Evolutionary conservation across 1,284 basidiomycete species (phyloP).

Genomic region (Heliocybe sulcata): DNA sequence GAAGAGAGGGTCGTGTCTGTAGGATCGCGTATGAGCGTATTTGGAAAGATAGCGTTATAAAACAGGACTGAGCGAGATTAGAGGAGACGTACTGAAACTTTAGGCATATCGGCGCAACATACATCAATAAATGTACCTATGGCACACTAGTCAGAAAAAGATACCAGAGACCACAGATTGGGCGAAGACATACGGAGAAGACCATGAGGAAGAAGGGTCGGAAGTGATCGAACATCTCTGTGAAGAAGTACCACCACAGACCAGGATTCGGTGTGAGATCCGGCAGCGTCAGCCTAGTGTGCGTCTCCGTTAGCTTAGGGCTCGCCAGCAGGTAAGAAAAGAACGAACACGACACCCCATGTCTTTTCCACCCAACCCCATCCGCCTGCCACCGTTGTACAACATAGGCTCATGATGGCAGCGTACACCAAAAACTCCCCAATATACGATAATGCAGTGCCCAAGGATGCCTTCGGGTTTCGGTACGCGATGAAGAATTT

Average conservation of each 20-base stretch:
- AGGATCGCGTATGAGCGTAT: too few relatives aligned
- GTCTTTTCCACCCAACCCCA: conserved; percentile 68
- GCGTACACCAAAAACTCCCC: conserved; percentile 47
- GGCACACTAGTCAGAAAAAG: conserved; percentile 10
- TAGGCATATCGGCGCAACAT: conserved; percentile 79
- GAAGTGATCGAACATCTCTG: conserved; percentile 99
- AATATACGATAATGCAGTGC: conserved; percentile 24
- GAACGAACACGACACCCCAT: conserved; percentile 76
- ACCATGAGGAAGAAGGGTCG: conserved; percentile 92
- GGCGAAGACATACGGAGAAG: conserved; percentile 70
- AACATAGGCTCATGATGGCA: conserved; percentile 35
- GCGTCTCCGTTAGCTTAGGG: conserved; percentile 30
- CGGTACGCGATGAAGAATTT: conserved; percentile 32
- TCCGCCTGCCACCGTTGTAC: conserved; percentile 48
- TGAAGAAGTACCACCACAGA: conserved; percentile 99
- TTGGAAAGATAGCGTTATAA: not conserved
- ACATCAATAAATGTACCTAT: conserved; percentile 82
- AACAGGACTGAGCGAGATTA: not conserved
- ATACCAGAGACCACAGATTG: not conserved
- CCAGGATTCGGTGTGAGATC: conserved; percentile 93
- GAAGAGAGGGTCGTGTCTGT: conserved; percentile 80
- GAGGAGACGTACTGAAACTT: conserved; percentile 66
- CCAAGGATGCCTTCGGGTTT: conserved; percentile 13
- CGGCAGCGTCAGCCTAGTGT: conserved; percentile 39
- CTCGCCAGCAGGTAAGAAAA: too few relatives aligned